Percentiles rank a stretch among this genome's conserved stretches.
Conservation (phyloP, 164 flowering plant species). For the Tetrastigma voinierianum region DNA sequence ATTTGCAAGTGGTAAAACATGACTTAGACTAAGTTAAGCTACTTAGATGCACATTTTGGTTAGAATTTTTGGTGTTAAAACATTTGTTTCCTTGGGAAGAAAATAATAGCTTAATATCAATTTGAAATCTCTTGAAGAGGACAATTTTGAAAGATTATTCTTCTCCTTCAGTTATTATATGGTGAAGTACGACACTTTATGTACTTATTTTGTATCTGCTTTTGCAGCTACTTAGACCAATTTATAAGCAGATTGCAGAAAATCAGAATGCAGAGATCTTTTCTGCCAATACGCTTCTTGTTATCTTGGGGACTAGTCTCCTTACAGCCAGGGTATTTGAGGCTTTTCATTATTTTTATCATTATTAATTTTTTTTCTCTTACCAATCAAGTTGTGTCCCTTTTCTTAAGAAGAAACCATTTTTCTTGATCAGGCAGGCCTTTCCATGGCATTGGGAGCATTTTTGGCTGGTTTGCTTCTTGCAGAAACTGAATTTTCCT, state of each 20-base stretch:
- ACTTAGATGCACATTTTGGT: no score
- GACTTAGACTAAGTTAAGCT: neutral
- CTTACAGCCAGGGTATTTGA: slow-evolving; percentile 89
- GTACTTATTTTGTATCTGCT: slow-evolving; percentile 8
- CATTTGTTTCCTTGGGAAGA: no score
- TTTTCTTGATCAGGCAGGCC: slow-evolving; percentile 76
- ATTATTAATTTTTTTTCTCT: slow-evolving; percentile 4
- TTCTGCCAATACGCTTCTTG: slow-evolving; percentile 96
- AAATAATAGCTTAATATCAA: no score
- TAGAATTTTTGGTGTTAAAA: no score
- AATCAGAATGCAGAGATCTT: slow-evolving; percentile 99
- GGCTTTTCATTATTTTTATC: slow-evolving; percentile 13
- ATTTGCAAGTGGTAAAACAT: neutral
- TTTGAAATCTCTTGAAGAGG: neutral
- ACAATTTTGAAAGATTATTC: neutral
- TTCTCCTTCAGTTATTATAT: neutral
- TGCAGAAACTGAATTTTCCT: slow-evolving; percentile 98
- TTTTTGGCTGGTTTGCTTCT: slow-evolving; percentile 99
- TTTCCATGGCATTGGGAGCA: slow-evolving; percentile 99
- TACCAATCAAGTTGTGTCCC: neutral
- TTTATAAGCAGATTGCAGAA: slow-evolving; percentile 97
- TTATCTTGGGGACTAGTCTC: slow-evolving; percentile 95
- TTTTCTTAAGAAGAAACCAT: neutral
- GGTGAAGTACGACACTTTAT: neutral
- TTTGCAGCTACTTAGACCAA: slow-evolving; percentile 93